Percentiles rank a stretch among this genome's conserved stretches.
These are phyloP conservation scores for Backusella sp. DNA, from an alignment of 192 early-diverging fungal species.

Conservation along the genomic window DNA sequence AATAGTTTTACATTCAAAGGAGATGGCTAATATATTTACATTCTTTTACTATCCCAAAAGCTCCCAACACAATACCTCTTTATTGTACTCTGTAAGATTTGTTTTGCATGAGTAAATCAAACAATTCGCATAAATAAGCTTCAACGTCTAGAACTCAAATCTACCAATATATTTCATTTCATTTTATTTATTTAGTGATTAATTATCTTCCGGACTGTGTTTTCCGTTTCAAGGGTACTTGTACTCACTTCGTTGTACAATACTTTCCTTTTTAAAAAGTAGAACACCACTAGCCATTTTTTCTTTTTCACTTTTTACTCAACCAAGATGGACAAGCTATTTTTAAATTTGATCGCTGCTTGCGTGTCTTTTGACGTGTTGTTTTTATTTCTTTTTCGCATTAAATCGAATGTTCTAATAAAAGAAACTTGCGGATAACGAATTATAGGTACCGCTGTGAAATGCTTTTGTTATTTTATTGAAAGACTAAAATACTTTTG, in stretches of 20 bases:
- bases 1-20: neutral
- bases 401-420: neutral
- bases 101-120: neutral
- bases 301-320: neutral
- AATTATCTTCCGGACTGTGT: conserved; percentile 4
- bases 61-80: neutral
- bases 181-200: neutral
- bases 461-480: neutral
- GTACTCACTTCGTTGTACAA: neutral
- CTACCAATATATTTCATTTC: neutral
- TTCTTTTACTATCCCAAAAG: neutral
- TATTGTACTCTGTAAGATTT: neutral
- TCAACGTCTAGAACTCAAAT: neutral
- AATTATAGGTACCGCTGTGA: neutral
- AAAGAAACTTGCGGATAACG: neutral
- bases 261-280: neutral
- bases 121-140: neutral
- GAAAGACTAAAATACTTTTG: too few relatives aligned
- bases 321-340: neutral
- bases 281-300: neutral
- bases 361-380: neutral
- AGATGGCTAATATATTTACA: neutral
- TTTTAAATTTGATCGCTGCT: neutral
- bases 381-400: neutral
- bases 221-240: conserved; percentile 5